Percentiles rank a stretch among this genome's conserved stretches.
These are phyloP conservation scores for Fusarium transvaalense DNA, from an alignment of 2,329 filamentous ascomycete genomes.

Conservation along the genomic window DNA sequence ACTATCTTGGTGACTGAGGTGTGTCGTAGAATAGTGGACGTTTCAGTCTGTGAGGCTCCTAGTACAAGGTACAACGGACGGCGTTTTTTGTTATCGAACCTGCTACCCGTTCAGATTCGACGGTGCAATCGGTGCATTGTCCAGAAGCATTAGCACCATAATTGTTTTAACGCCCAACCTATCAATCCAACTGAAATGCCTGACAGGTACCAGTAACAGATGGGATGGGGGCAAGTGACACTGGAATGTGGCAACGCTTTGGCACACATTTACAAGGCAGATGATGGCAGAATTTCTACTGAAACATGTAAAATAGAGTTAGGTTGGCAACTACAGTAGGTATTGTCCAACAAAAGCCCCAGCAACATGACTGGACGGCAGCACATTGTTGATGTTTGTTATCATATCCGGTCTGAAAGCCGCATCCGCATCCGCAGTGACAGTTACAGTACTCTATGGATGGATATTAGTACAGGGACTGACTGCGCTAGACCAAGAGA, in stretches of 20 bases:
- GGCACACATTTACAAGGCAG: constrained; percentile 3
- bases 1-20: neutral
- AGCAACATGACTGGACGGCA: neutral
- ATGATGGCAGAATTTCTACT: neutral
- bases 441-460: no score
- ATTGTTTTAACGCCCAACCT: neutral
- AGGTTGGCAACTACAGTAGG: neutral
- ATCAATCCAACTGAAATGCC: constrained; percentile 1
- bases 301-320: constrained; percentile 6
- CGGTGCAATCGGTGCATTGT: neutral
- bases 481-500: constrained; percentile 18
- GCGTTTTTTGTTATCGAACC: neutral
- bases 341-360: constrained; percentile 1
- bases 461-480: no score
- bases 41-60: neutral
- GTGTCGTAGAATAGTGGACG: neutral
- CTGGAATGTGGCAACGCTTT: constrained; percentile 7
- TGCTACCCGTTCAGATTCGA: neutral
- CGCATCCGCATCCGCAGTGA: no score
- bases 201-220: neutral
- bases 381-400: neutral
- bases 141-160: neutral
- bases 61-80: neutral
- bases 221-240: neutral
- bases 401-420: neutral